A percentile compares a stretch with the other conserved stretches of the same genome.
Evolutionary conservation across 495 filamentous ascomycete species (phyloP).

Genomic region (Neurospora sp.): DNA sequence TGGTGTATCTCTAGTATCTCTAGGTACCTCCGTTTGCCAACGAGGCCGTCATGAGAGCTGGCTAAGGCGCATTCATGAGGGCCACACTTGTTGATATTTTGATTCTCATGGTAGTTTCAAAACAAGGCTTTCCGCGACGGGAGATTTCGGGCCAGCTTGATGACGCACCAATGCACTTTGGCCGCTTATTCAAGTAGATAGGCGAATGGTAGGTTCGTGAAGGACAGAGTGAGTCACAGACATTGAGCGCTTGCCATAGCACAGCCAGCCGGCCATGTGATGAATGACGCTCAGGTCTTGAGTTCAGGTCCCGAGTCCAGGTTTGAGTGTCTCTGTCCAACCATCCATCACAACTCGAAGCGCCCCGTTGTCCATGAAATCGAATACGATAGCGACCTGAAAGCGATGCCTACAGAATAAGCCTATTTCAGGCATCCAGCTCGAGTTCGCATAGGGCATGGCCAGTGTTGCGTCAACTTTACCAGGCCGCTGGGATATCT

Average conservation of each 20-base stretch:
- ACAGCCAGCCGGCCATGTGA: neutral
- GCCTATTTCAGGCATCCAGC: neutral
- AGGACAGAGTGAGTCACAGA: neutral
- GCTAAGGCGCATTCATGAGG: neutral
- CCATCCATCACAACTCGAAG: neutral
- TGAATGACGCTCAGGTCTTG: neutral
- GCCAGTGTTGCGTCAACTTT: neutral
- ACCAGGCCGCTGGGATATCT: neutral
- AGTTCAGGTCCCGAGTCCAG: neutral
- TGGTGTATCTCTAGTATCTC: neutral
- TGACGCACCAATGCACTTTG: neutral
- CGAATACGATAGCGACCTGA: neutral
- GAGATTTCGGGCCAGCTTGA: neutral
- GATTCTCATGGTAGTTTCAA: neutral
- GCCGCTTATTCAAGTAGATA: neutral
- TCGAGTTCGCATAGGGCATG: neutral
- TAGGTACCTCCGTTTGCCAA: neutral
- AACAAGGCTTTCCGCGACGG: neutral
- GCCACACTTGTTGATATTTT: neutral
- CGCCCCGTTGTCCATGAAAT: neutral
- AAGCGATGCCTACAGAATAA: neutral
- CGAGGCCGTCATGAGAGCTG: neutral
- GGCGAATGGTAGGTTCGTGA: neutral
- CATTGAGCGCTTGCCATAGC: neutral
- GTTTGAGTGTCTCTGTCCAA: neutral